A percentile compares a stretch with the other conserved stretches of the same genome.
phyloP scores from a whole-genome alignment of 768 basidiomycete genomes.

The Suillus alpinus region DNA sequence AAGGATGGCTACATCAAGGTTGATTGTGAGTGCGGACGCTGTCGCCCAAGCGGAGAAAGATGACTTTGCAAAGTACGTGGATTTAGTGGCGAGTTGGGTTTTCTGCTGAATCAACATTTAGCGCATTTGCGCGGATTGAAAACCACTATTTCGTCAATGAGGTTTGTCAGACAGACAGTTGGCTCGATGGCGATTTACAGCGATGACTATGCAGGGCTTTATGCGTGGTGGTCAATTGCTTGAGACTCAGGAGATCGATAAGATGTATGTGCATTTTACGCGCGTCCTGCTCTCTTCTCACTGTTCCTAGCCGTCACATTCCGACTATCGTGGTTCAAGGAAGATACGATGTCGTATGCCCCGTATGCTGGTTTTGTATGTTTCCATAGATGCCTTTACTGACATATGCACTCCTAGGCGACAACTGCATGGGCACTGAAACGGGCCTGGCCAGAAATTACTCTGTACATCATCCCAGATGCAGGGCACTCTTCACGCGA shows the following conservation, averaged over 20 bases:
- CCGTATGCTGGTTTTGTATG: slow-evolving; percentile 42
- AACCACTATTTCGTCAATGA: slow-evolving; percentile 89
- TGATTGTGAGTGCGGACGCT: slow-evolving; percentile 66
- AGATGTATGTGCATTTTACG: slow-evolving; percentile 56
- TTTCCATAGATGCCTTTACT: neutral
- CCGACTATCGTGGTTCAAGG: slow-evolving; percentile 82
- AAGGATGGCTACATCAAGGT: slow-evolving; percentile 81
- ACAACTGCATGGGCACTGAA: slow-evolving; percentile 81
- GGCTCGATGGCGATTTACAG: neutral
- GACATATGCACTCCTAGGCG: slow-evolving; percentile 40
- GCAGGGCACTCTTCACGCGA: slow-evolving; percentile 88
- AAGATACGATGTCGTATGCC: slow-evolving; percentile 87
- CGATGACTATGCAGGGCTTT: slow-evolving; percentile 54
- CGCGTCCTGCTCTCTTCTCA: slow-evolving; percentile 6
- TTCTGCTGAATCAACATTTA: slow-evolving; percentile 26
- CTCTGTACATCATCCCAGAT: slow-evolving; percentile 73
- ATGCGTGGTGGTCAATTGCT: slow-evolving; percentile 87
- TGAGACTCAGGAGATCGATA: slow-evolving; percentile 79
- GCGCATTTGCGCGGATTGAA: slow-evolving; percentile 85
- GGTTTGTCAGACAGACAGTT: slow-evolving; percentile 33
- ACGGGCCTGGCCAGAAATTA: slow-evolving; percentile 79
- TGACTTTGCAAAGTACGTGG: slow-evolving; percentile 68
- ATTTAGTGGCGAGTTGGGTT: slow-evolving; percentile 7
- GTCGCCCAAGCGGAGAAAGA: slow-evolving; percentile 69
- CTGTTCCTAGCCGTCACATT: slow-evolving; percentile 70